Evolutionary conservation across 2,329 filamentous ascomycete species (phyloP), one percentile per base, ranked within the genome.

Genomic region (Epichloe uncinata): DNA sequence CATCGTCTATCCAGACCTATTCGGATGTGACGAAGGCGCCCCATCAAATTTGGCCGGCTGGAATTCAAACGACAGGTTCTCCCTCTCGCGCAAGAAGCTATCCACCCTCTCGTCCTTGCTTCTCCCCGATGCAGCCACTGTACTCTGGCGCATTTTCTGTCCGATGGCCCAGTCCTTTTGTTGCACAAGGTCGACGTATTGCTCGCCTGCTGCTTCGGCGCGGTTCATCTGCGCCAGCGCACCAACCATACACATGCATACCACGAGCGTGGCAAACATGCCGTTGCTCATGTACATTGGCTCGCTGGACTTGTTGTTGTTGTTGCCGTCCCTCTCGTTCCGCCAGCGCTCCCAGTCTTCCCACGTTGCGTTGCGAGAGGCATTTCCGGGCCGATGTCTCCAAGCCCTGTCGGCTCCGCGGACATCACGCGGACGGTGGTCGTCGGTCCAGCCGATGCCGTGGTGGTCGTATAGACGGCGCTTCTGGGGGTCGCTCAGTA

Each of bases 331-430:
- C 61, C 72, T 62, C 64, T 73, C 65, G 35, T 79, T 72, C 58
- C 86, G 77, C 82, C 85, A 95, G 42, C 75, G 75, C 69, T 95
- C 87, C 90, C 90, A 96, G 64, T 98, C 93, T 64, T 98, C 93
- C 93, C 93, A 98, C 0, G 93, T 97, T 1, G 88, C 93, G 64
- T 97, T 97, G 57, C 69, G 68, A 47, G 74, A 74, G 12, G 77
- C 65, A 50, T 67, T 75, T 22, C 70, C 71, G 0, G 72, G 69
- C 35, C 63, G 62, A 13, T 68, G 58, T 36, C 75, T 71, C 77
- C 77, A 82, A 4, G 65, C 60, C 22, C 61, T 64, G 54, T 79
- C 71, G 15, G 67, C 64, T 18, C 64, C 62, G 47, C 68, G 63
- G 55, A 69, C 60, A 48, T 84, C 57, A 30, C 83, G 58, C 70